Conservation (phyloP, 306 rosid species). For the Ammopiptanthus mongolicus region DNA sequence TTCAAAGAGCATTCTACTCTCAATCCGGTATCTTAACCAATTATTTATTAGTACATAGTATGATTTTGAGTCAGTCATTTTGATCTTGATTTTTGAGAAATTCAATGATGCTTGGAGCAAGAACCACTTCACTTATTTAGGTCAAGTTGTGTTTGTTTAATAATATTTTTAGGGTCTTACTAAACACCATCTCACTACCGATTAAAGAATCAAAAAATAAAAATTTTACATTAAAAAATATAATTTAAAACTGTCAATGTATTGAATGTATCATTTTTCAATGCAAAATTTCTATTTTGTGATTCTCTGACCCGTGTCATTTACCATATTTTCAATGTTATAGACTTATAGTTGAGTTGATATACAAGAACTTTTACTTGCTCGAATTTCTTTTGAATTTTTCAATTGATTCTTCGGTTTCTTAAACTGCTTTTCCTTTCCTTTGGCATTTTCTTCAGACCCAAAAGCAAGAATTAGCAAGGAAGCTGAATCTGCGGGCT, state of each 20-base stretch:
- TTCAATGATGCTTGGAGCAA: background rate
- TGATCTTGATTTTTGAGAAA: background rate
- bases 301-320: no score
- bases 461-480: constrained; percentile 80
- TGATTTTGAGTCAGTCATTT: background rate
- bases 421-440: background rate
- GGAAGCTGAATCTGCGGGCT: constrained; percentile 54
- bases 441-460: constrained; percentile 35
- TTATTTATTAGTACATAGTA: background rate
- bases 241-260: no score
- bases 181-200: no score
- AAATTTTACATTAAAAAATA: no score
- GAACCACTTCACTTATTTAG: no score
- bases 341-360: no score
- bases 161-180: no score
- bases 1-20: constrained; percentile 57
- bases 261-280: no score
- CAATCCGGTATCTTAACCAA: constrained; percentile 41
- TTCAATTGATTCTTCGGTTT: background rate
- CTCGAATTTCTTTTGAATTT: background rate
- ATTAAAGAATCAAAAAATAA: no score
- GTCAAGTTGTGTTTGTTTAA: background rate
- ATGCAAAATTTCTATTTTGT: no score
- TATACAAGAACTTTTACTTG: no score
- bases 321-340: no score